phyloP scores from a whole-genome alignment of 371 early-diverging fungal species.

The Cokeromyces recurvatus region DNA sequence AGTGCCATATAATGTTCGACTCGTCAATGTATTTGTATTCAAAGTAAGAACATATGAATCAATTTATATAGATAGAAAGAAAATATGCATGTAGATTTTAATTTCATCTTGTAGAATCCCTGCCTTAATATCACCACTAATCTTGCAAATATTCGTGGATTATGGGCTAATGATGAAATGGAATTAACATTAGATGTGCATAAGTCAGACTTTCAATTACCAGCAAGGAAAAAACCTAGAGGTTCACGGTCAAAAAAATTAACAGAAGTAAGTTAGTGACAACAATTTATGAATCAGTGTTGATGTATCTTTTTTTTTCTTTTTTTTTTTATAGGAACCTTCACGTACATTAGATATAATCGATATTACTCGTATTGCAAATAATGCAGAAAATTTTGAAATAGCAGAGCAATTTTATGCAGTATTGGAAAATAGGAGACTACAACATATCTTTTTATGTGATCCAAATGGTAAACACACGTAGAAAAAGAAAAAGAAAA shows the following conservation, averaged over 20 bases:
- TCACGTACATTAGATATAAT: slow-evolving; percentile 8
- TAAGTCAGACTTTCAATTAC: slow-evolving; percentile 5
- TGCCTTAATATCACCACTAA: slow-evolving; percentile 21
- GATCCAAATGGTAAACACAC: slow-evolving; percentile 27
- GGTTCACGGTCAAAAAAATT: too few species aligned
- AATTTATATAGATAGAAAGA: background rate
- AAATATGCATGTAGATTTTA: too few species aligned
- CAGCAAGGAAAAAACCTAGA: slow-evolving; percentile 4
- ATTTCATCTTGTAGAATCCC: slow-evolving; percentile 31
- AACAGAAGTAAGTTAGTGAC: too few species aligned
- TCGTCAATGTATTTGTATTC: slow-evolving; percentile 6
- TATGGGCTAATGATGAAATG: slow-evolving; percentile 21
- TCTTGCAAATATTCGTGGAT: slow-evolving; percentile 22
- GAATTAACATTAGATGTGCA: background rate
- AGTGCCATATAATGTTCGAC: slow-evolving; percentile 18
- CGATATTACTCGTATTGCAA: slow-evolving; percentile 20
- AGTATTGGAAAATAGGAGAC: slow-evolving; percentile 37
- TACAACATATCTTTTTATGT: slow-evolving; percentile 46
- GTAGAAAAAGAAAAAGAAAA: too few species aligned
- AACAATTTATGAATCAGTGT: too few species aligned
- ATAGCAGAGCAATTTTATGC: slow-evolving; percentile 44
- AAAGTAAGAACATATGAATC: background rate
- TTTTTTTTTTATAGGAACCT: too few species aligned
- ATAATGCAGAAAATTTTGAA: slow-evolving; percentile 33
- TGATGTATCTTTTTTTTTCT: too few species aligned